Evolutionary conservation across 1,284 basidiomycete species (phyloP).

Genomic region (Ustilago nuda): DNA sequence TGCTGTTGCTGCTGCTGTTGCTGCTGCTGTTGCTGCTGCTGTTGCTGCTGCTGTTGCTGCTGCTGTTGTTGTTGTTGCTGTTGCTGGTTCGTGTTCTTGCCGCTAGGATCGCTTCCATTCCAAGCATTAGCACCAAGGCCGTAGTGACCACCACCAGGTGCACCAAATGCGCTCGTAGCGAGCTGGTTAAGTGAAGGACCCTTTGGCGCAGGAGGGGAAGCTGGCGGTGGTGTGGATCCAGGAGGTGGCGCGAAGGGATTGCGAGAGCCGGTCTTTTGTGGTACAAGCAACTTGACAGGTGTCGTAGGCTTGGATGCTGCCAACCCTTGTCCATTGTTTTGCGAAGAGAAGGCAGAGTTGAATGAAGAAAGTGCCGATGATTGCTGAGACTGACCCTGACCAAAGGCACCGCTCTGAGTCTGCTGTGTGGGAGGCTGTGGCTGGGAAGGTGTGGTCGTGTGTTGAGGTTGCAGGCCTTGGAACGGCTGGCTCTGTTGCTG

Average conservation of each 20-base stretch:
- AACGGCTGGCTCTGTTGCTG: slow-evolving; percentile 22
- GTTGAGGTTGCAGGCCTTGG: slow-evolving; percentile 37
- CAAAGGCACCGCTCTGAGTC: slow-evolving; percentile 11
- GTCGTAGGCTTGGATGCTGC: slow-evolving; percentile 64
- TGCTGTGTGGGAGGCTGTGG: slow-evolving; percentile 41
- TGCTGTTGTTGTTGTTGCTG: slow-evolving; percentile 24
- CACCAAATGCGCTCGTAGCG: slow-evolving; percentile 72
- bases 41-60: slow-evolving; percentile 30
- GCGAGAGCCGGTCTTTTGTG: slow-evolving; percentile 91
- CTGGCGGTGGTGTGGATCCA: slow-evolving; percentile 71
- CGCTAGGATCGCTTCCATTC: slow-evolving; percentile 42
- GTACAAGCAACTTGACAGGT: slow-evolving; percentile 75
- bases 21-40: slow-evolving; percentile 22
- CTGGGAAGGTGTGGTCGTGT: slow-evolving; percentile 50
- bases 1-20: slow-evolving; percentile 27
- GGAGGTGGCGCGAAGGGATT: slow-evolving; percentile 90
- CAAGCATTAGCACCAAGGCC: slow-evolving; percentile 58
- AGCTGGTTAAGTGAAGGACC: slow-evolving; percentile 84
- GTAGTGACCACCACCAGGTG: slow-evolving; percentile 52
- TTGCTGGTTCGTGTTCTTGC: slow-evolving; percentile 15
- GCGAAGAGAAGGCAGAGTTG: slow-evolving; percentile 75
- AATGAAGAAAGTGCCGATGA: slow-evolving; percentile 66
- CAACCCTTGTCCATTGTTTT: slow-evolving; percentile 20
- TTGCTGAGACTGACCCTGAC: slow-evolving; percentile 18
- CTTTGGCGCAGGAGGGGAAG: slow-evolving; percentile 74